Evolutionary conservation across 208 protist species (phyloP).

Genomic region (Wallacemonas sp.): DNA sequence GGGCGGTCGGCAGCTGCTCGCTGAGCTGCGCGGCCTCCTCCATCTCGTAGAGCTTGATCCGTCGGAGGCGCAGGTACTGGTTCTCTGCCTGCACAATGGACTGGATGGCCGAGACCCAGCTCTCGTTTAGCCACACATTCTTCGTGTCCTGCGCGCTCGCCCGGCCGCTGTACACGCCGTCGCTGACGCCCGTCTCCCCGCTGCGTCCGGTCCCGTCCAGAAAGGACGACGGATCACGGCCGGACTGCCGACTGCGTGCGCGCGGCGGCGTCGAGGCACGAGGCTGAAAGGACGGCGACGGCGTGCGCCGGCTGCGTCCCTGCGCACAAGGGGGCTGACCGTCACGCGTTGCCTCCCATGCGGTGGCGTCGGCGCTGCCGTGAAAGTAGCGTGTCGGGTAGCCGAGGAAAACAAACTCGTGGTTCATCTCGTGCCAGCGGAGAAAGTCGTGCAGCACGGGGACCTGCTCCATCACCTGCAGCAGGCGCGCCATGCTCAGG

Average conservation of each 20-base stretch:
- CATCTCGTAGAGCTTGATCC: constrained; percentile 67
- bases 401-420: constrained; percentile 72
- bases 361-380: not conserved
- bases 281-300: not conserved
- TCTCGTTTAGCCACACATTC: constrained; percentile 85
- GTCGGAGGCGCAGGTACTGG: constrained; percentile 58
- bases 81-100: constrained; percentile 74
- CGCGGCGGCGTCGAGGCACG: not conserved
- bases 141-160: constrained; percentile 56
- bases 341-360: constrained; percentile 3
- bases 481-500: constrained; percentile 73
- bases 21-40: constrained; percentile 55
- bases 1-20: constrained; percentile 40
- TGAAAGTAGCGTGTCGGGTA: constrained; percentile 59
- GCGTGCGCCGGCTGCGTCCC: constrained; percentile 18
- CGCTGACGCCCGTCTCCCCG: constrained; percentile 66
- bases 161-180: constrained; percentile 78
- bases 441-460: constrained; percentile 66
- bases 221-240: not conserved
- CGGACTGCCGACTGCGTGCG: not conserved
- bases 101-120: constrained; percentile 69
- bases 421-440: constrained; percentile 49
- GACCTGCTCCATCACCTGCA: constrained; percentile 74
- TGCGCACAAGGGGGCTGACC: constrained; percentile 8
- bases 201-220: not conserved